Conservation (phyloP, 139 green algal genomes). For the Pseudopediastrum boryanum region DNA sequence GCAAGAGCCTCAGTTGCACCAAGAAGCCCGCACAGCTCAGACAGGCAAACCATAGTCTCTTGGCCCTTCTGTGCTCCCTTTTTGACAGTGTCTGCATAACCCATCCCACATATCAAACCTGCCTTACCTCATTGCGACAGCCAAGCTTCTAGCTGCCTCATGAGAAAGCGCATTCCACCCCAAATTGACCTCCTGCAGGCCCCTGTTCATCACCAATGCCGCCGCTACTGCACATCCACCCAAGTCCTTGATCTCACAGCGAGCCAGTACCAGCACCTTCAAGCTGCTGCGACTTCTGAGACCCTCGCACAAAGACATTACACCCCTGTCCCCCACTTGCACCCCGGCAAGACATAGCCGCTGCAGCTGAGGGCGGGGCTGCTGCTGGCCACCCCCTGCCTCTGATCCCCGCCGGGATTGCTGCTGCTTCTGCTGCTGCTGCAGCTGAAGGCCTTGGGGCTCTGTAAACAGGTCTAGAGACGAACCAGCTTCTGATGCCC, state of each 20-base stretch:
- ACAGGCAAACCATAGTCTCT: too few species aligned
- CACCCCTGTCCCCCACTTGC: constrained; percentile 27
- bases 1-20: too few species aligned
- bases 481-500: neutral
- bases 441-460: neutral
- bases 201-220: neutral
- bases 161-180: constrained; percentile 25
- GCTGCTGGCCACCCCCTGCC: neutral
- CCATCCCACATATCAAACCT: too few species aligned
- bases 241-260: constrained; percentile 7
- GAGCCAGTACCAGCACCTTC: constrained; percentile 19
- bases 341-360: constrained; percentile 23
- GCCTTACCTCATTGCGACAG: neutral
- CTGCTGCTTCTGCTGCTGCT: neutral
- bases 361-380: neutral
- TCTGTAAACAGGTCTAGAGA: too few species aligned
- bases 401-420: neutral
- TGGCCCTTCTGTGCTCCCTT: too few species aligned
- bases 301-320: neutral
- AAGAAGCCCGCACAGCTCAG: too few species aligned
- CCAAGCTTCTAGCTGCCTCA: constrained; percentile 9
- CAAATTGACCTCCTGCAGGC: constrained; percentile 15
- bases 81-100: too few species aligned
- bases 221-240: neutral
- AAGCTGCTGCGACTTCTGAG: neutral